phyloP scores from a whole-genome alignment of 2,329 filamentous ascomycete genomes.

The Curvularia spicifera region DNA sequence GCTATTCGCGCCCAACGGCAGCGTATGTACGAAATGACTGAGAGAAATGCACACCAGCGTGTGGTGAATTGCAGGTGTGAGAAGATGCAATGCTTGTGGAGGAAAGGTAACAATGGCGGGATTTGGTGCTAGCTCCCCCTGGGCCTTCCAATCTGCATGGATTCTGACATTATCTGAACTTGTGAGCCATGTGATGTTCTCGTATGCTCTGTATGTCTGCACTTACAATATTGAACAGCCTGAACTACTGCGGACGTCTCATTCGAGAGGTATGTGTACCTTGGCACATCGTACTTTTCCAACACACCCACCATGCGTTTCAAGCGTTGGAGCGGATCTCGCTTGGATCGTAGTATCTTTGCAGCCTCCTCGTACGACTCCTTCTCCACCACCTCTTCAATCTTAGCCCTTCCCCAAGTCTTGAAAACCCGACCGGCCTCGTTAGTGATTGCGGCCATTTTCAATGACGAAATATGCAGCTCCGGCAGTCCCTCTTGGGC shows the following conservation, averaged over 20 bases:
- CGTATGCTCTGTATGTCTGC: neutral
- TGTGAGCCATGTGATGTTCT: slow-evolving; percentile 3
- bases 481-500: slow-evolving; percentile 9
- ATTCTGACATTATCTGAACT: slow-evolving; percentile 35
- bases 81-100: slow-evolving; percentile 30
- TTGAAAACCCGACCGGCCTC: slow-evolving; percentile 18
- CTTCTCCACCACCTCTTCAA: slow-evolving; percentile 25
- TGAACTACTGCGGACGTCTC: slow-evolving; percentile 41
- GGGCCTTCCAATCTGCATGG: slow-evolving; percentile 25
- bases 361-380: slow-evolving; percentile 21
- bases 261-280: slow-evolving; percentile 28
- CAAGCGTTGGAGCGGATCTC: slow-evolving; percentile 26
- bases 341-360: slow-evolving; percentile 19
- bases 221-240: slow-evolving; percentile 42
- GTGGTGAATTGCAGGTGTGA: slow-evolving; percentile 40
- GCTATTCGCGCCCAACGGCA: slow-evolving; percentile 22
- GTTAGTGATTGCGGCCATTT: neutral
- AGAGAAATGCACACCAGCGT: slow-evolving; percentile 36
- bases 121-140: slow-evolving; percentile 33
- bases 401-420: slow-evolving; percentile 18
- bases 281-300: slow-evolving; percentile 29
- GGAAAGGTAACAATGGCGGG: slow-evolving; percentile 39
- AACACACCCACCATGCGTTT: slow-evolving; percentile 26
- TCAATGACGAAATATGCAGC: slow-evolving; percentile 2
- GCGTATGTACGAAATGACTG: slow-evolving; percentile 32